Conservation (phyloP, 176 grass and related monocot species). For the Cenchrus americanus region DNA sequence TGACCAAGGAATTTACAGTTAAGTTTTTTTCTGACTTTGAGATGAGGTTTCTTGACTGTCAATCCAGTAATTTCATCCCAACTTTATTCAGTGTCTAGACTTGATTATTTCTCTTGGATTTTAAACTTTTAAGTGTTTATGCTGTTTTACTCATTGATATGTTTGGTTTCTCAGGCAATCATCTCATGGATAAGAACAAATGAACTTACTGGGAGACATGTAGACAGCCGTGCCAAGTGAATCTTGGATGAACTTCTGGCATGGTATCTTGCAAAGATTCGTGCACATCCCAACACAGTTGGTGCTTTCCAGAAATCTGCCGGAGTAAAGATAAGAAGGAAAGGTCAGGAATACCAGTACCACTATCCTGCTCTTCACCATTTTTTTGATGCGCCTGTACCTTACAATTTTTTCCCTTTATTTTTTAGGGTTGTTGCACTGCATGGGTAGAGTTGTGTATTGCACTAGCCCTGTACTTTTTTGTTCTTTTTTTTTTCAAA, state of each 20-base stretch:
- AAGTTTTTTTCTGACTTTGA: constrained; percentile 38
- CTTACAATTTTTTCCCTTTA: not conserved
- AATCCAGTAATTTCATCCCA: constrained; percentile 32
- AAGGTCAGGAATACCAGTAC: constrained; percentile 21
- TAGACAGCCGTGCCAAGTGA: constrained; percentile 80
- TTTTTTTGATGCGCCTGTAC: constrained; percentile 26
- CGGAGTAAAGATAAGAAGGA: constrained; percentile 40
- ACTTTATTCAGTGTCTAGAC: constrained; percentile 25
- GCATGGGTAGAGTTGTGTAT: constrained; percentile 33
- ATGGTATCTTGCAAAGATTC: constrained; percentile 95
- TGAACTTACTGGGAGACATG: constrained; percentile 93
- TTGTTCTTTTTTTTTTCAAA: not conserved
- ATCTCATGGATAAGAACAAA: constrained; percentile 20
- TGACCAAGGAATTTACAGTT: constrained; percentile 7
- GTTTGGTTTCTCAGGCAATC: constrained; percentile 12
- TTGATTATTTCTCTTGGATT: constrained; percentile 39
- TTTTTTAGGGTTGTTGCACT: not conserved
- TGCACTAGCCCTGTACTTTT: constrained; percentile 6
- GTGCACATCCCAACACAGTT: constrained; percentile 97
- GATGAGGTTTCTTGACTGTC: constrained; percentile 24
- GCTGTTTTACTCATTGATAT: constrained; percentile 16
- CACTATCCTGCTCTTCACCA: not conserved
- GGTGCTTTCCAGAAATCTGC: constrained; percentile 96
- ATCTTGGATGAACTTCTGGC: constrained; percentile 83
- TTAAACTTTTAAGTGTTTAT: constrained; percentile 10